Conservation (phyloP, 345 rosid genomes). For the Populus davidiana region DNA sequence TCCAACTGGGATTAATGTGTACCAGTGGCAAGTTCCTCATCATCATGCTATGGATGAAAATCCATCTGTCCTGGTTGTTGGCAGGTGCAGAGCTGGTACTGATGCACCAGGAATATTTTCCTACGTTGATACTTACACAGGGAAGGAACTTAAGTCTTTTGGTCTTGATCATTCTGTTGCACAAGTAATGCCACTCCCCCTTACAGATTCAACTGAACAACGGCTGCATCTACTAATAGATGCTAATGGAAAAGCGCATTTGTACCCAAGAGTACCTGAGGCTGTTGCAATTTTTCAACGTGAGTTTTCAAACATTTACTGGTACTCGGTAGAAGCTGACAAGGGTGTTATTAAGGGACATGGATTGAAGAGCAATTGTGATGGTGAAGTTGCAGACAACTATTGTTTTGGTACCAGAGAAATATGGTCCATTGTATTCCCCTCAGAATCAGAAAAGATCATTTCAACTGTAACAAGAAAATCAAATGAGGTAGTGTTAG, state of each 20-base stretch:
- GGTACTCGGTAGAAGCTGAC: constrained; percentile 79
- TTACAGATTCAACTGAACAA: constrained; percentile 86
- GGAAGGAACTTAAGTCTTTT: constrained; percentile 59
- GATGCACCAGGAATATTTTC: constrained; percentile 70
- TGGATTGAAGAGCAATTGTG: constrained; percentile 57
- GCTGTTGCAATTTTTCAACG: constrained; percentile 57
- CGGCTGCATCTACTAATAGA: constrained; percentile 82
- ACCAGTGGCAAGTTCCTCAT: constrained; percentile 96
- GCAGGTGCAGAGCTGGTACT: constrained; percentile 57
- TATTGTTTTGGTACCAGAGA: constrained; percentile 76
- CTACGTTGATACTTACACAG: constrained; percentile 81
- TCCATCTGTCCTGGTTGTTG: constrained; percentile 86
- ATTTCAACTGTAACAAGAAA: constrained; percentile 65
- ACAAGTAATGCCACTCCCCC: constrained; percentile 83
- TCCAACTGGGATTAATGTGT: constrained; percentile 61
- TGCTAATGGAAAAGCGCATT: constrained; percentile 56
- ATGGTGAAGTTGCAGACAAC: constrained; percentile 54
- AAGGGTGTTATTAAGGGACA: constrained; percentile 73
- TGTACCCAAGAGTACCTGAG: constrained; percentile 79
- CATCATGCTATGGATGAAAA: constrained; percentile 94
- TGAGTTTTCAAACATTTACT: constrained; percentile 74
- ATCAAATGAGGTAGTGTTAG: constrained; percentile 63
- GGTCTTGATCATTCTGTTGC: constrained; percentile 61
- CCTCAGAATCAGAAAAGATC: constrained; percentile 84
- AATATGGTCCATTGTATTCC: constrained; percentile 90